Evolutionary conservation across 2,329 filamentous ascomycete genomes (phyloP).

Genomic region (Colletotrichum limetticola): DNA sequence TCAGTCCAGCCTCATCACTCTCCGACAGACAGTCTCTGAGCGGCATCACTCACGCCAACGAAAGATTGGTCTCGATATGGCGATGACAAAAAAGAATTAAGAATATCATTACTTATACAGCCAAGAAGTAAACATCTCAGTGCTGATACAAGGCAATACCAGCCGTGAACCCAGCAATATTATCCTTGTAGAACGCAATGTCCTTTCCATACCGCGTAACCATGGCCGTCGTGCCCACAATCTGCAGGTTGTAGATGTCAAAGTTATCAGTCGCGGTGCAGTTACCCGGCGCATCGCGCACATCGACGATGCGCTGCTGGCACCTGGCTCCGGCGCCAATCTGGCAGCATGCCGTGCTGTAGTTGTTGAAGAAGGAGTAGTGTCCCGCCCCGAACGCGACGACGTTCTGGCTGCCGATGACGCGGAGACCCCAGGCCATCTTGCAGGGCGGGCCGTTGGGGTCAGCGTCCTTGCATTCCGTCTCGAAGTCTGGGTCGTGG

Average conservation of each 20-base stretch:
- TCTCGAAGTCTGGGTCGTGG: constrained; percentile 64
- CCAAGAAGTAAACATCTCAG: constrained; percentile 15
- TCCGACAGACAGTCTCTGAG: background rate
- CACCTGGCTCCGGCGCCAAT: constrained; percentile 54
- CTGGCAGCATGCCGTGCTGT: constrained; percentile 60
- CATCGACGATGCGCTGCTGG: constrained; percentile 55
- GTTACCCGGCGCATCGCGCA: constrained; percentile 37
- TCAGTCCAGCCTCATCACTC: background rate
- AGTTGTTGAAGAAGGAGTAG: constrained; percentile 77
- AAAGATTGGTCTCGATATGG: background rate
- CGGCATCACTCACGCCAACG: background rate
- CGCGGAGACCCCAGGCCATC: constrained; percentile 73
- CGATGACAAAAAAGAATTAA: background rate
- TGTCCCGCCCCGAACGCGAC: constrained; percentile 72
- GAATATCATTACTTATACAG: background rate
- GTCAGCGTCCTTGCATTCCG: constrained; percentile 47
- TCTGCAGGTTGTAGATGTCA: constrained; percentile 57
- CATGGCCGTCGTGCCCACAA: constrained; percentile 54
- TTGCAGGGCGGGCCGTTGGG: constrained; percentile 53
- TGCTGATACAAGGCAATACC: constrained; percentile 47
- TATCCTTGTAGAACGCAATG: constrained; percentile 49
- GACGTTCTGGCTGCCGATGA: constrained; percentile 66
- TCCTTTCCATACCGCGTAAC: constrained; percentile 47
- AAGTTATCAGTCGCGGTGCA: constrained; percentile 41
- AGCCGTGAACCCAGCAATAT: constrained; percentile 51